phyloP scores from a whole-genome alignment of 106 monocot genomes.

The Dioscorea dumetorum region DNA sequence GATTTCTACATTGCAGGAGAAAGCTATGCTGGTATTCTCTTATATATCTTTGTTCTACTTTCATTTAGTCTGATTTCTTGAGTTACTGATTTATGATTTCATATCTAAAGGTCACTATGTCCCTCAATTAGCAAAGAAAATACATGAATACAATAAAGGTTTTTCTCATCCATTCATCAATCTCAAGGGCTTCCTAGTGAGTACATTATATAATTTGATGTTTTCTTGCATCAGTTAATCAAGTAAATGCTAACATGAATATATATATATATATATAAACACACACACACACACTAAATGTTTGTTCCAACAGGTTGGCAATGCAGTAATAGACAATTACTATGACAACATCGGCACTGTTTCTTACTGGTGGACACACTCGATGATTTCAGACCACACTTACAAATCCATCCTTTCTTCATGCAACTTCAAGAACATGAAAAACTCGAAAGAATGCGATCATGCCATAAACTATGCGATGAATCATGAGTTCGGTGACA shows the following conservation, averaged over 20 bases:
- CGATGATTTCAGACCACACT: conserved; percentile 88
- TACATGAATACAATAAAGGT: conserved; percentile 65
- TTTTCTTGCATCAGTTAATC: no score
- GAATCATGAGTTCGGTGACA: conserved; percentile 95
- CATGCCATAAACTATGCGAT: conserved; percentile 63
- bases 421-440: conserved; percentile 68
- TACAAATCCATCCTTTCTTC: conserved; percentile 58
- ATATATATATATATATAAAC: no score
- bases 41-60: neutral
- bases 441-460: conserved; percentile 47
- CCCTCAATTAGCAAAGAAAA: conserved; percentile 86
- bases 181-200: conserved; percentile 79
- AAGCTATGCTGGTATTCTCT: conserved; percentile 76
- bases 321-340: conserved; percentile 95
- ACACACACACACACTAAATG: neutral
- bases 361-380: conserved; percentile 96
- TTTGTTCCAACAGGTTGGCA: conserved; percentile 53
- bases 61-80: neutral
- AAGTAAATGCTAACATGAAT: no score
- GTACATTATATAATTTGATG: conserved; percentile 4
- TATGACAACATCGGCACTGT: conserved; percentile 93
- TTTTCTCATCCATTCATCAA: conserved; percentile 61
- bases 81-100: neutral
- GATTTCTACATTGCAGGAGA: conserved; percentile 91
- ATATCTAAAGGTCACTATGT: conserved; percentile 75